Conservation (phyloP, 768 basidiomycete genomes). For the Termitomyces sp. region DNA sequence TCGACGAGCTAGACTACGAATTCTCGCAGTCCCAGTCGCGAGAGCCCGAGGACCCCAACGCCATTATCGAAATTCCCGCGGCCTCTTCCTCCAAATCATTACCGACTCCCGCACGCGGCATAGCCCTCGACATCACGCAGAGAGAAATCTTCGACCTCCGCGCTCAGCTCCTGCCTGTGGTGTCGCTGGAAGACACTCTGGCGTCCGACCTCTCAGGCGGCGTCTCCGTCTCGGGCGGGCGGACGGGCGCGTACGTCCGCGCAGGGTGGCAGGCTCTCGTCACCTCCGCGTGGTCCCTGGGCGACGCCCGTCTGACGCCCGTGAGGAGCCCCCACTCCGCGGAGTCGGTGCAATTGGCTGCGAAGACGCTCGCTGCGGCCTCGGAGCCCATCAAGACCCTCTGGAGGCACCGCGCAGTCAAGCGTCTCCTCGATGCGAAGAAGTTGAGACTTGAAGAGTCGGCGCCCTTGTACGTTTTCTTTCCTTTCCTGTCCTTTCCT, state of each 20-base stretch:
- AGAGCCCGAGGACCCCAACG: constrained; percentile 10
- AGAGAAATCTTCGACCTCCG: constrained; percentile 48
- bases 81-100: constrained; percentile 12
- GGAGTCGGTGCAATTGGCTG: constrained; percentile 48
- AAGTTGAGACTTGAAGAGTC: constrained; percentile 71
- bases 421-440: constrained; percentile 46
- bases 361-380: constrained; percentile 43
- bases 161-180: constrained; percentile 52
- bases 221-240: constrained; percentile 52
- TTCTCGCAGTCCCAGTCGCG: constrained; percentile 17
- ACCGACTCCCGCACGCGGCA: not conserved
- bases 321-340: constrained; percentile 18
- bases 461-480: constrained; percentile 57
- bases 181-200: constrained; percentile 61
- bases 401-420: constrained; percentile 68
- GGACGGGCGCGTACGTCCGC: constrained; percentile 61
- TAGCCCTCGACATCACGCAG: constrained; percentile 1
- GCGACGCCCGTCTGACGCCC: constrained; percentile 29
- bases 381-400: constrained; percentile 53
- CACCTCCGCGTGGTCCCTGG: constrained; percentile 32
- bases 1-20: constrained; percentile 65
- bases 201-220: constrained; percentile 66
- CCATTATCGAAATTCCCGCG: constrained; percentile 15
- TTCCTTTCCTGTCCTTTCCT: not conserved
- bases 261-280: constrained; percentile 67